Conservation (phyloP, 2,329 filamentous ascomycete genomes). For the Fusarium ambrosium region DNA sequence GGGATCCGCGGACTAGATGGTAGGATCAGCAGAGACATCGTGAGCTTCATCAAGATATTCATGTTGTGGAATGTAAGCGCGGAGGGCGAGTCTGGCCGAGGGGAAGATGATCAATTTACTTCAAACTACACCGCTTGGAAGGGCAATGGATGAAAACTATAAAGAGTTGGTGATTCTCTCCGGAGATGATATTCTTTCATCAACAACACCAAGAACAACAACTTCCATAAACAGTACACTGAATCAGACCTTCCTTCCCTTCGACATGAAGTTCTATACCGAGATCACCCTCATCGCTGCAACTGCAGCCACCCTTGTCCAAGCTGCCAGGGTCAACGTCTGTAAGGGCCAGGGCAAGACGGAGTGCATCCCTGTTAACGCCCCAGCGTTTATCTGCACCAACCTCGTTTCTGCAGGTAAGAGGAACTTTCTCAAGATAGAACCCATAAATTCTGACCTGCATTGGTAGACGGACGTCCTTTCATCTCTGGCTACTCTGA, state of each 20-base stretch:
- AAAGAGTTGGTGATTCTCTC: neutral
- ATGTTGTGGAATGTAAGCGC: neutral
- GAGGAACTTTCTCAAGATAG: neutral
- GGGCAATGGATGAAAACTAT: neutral
- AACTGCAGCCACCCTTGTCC: neutral
- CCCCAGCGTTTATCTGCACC: neutral
- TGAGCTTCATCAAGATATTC: neutral
- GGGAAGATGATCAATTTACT: neutral
- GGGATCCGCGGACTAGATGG: neutral
- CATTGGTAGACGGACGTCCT: neutral
- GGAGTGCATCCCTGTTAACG: neutral
- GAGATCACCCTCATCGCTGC: neutral
- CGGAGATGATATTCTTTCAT: neutral
- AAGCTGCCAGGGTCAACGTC: slow-evolving; percentile 10
- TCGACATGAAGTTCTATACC: neutral
- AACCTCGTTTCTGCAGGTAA: neutral
- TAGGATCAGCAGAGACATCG: neutral
- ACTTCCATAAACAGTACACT: neutral
- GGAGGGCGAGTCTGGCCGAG: neutral
- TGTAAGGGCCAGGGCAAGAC: slow-evolving; percentile 8
- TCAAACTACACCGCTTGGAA: neutral
- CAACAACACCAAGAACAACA: neutral
- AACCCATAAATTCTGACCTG: neutral
- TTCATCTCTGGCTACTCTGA: neutral
- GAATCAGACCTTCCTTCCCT: neutral